Base-by-base conservation (phyloP, 495 filamentous ascomycete genomes). In the Aspergillus affinis region DNA sequence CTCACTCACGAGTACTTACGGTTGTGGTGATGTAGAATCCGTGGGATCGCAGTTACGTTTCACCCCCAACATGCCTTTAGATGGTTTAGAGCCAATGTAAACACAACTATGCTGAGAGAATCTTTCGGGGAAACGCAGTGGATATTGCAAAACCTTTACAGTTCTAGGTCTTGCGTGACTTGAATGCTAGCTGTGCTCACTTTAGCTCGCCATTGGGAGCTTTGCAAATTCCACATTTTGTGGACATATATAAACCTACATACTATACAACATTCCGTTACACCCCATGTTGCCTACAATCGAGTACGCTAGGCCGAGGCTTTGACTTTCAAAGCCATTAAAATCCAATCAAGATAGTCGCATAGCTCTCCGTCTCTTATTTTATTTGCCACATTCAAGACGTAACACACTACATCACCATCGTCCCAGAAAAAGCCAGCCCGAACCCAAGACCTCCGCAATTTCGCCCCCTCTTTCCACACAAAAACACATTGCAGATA, bases 391-490 rank as follows among this genome's bases (percentile, higher is more conserved):
- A 26, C 23, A 26, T 26, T 4, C 23, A 26, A 4, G 23, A 26
- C 23, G 23, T 4, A 26, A 26, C 23, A 26, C 23, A 26, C 23
- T 26, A 26, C 23, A 26, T 10, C 29, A 32, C 29, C 29, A 32
- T 32, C 7, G 1, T 10, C 29, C 3, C 29, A 3, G 10, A 7
- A 3, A 32, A 32, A 61, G 63, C 26, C 63, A 61, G 20, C 36
- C 44, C 6, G 62, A 65, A 55, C 59, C 17, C 59, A 62, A n/a
- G 46, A 52, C 15, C 59, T 51, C 29, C 48, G 61, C 36, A 17
- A 62, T 12, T 69, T 69, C 51, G 57, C 63, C 13, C 18, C 59
- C 32, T 72, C 67, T 20, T 61, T 71, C 20, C 75, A 78, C 48
- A 76, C 69, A n/a, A 73, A 78, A 57, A 26, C 23, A 26, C 23